Base-by-base conservation (phyloP, 768 basidiomycete species). In the Amanita subjunquillea region DNA sequence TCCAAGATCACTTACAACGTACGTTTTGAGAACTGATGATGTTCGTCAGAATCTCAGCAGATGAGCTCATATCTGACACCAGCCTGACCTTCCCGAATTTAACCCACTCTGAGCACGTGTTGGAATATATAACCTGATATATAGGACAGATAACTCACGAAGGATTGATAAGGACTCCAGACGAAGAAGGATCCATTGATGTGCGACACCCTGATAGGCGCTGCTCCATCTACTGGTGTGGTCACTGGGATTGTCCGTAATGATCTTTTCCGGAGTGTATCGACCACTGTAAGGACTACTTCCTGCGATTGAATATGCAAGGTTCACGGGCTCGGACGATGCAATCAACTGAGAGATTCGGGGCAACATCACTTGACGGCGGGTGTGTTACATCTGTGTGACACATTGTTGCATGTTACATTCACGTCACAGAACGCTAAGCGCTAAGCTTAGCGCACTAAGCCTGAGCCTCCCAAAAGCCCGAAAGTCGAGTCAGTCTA, bases 141-240 rank as follows among this genome's bases (percentile, higher is more conserved):
- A 46, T 27, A 41, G 37, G 25, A 40, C 38, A 51, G n/a, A 46
- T 37, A 54, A 73, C 71, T 75, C 74, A 73, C 87, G 84, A 60
- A 91, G 75, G 56, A 90, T 68, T 25, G 75, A 71, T 32, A 79
- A 64, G 3, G 70, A 67, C 40, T 88, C 79, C 3, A 90, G 68
- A 32, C 77, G 76, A 48, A 90, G 69, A 9, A 85, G 64, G 15
- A 91, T 76, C 85, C 86, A 91, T 60, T 88, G 51, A 29, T 45
- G 38, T 42, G 71, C 65, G 57, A 72, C 77, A 4, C 75, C 72
- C 40, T 82, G 79, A 45, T 77, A 72, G 3, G 79, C 80, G 5
- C 82, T 83, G 47, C 85, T 89, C 87, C 87, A 90, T 69, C 88
- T 69, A 61, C 85, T 88, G 3, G 72, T 69, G 53, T 78, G 79